Evolutionary conservation across 305 asterid species (phyloP).

Genomic region (Petunia hybrid): DNA sequence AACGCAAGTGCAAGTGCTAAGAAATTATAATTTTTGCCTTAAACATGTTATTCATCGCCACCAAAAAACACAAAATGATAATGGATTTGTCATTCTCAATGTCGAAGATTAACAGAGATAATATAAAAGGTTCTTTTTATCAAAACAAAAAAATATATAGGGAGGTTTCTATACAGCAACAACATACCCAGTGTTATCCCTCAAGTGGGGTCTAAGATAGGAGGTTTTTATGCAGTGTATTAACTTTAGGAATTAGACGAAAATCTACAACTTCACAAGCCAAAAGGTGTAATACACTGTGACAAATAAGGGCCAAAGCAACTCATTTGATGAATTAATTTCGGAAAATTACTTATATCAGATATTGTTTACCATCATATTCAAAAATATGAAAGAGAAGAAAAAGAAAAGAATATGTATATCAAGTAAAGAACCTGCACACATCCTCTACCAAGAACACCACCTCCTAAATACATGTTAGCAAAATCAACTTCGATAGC

Average conservation of each 20-base stretch:
- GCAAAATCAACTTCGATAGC: constrained; percentile 95
- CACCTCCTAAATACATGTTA: constrained; percentile 88
- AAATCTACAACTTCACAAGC: constrained; percentile 17
- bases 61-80: not conserved
- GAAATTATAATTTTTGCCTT: not conserved
- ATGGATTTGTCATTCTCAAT: not conserved
- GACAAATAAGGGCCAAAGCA: constrained; percentile 7
- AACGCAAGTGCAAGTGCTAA: not conserved
- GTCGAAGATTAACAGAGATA: not conserved
- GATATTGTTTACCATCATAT: not conserved
- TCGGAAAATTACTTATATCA: not conserved
- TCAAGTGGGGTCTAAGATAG: no score
- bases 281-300: not conserved
- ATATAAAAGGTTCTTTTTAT: not conserved
- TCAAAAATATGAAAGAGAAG: not conserved
- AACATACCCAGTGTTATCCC: no score
- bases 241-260: not conserved
- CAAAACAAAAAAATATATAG: not conserved
- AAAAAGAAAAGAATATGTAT: not conserved
- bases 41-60: not conserved
- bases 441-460: constrained; percentile 80
- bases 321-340: not conserved
- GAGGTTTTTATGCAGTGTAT: not conserved
- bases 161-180: no score
- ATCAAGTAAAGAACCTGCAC: constrained; percentile 55